phyloP scores from a whole-genome alignment of 164 flowering plant genomes.

The Echeveria elegans region DNA sequence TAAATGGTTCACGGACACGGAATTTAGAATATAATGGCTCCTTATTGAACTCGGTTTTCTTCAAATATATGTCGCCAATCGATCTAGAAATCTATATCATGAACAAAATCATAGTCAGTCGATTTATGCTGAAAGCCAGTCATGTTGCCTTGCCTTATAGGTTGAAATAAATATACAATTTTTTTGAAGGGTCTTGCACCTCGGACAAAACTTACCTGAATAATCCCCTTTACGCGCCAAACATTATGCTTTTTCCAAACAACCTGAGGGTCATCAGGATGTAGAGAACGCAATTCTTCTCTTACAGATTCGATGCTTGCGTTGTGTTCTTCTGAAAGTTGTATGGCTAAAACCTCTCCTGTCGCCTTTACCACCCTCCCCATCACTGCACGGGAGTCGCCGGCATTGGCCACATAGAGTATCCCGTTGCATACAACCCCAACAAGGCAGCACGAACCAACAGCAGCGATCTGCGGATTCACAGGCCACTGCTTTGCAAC shows the following conservation, averaged over 20 bases:
- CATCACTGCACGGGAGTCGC: slow-evolving; percentile 5
- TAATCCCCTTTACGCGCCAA: slow-evolving; percentile 3
- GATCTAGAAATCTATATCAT: not conserved
- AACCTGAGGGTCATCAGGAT: slow-evolving; percentile 7
- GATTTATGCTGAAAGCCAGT: not conserved
- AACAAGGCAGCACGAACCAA: slow-evolving; percentile 5
- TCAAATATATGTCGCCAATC: slow-evolving; percentile 2
- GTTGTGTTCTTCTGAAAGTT: slow-evolving; percentile 3
- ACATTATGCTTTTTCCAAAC: slow-evolving; percentile 2
- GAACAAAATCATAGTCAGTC: not conserved
- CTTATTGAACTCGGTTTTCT: slow-evolving; percentile 2
- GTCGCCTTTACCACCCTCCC: slow-evolving; percentile 7
- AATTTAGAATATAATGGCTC: slow-evolving; percentile 3
- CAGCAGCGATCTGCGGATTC: slow-evolving; percentile 3
- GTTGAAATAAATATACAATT: too few species aligned
- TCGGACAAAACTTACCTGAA: not conserved
- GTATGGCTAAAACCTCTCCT: not conserved
- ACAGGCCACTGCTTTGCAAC: slow-evolving; percentile 3
- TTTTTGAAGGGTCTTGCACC: too few species aligned
- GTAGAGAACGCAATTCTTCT: not conserved
- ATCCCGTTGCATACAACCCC: not conserved
- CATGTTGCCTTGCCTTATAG: not conserved
- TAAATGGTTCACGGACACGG: slow-evolving; percentile 7
- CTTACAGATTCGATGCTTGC: slow-evolving; percentile 1
- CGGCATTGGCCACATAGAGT: slow-evolving; percentile 5